A percentile compares a stretch with the other conserved stretches of the same genome.
Evolutionary conservation across 305 asterid genomes (phyloP).

Genomic region (Rubia occidens): DNA sequence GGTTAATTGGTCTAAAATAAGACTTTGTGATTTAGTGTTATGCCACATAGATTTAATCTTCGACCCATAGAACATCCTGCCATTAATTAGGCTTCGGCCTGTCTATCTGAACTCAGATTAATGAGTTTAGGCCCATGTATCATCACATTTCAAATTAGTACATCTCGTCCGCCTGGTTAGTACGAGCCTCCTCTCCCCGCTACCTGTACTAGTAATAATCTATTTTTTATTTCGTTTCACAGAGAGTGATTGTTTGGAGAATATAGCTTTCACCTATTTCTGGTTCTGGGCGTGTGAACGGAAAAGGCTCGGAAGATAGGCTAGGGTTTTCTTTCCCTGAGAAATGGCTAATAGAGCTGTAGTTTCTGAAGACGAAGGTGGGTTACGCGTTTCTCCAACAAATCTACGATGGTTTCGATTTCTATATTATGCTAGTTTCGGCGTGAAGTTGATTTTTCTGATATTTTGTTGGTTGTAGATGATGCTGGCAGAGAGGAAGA

Average conservation of each 20-base stretch:
- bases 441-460: not conserved
- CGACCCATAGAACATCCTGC: too few species aligned
- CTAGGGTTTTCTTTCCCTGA: constrained; percentile 20
- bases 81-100: too few species aligned
- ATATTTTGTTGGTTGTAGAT: constrained; percentile 30
- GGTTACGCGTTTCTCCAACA: not conserved
- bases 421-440: not conserved
- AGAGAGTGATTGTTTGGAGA: not conserved
- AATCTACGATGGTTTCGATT: not conserved
- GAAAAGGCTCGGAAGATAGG: not conserved
- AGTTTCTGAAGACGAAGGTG: constrained; percentile 87
- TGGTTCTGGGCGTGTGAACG: not conserved
- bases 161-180: not conserved
- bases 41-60: too few species aligned
- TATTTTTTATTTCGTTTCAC: not conserved
- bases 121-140: too few species aligned
- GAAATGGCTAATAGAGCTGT: constrained; percentile 62
- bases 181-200: not conserved
- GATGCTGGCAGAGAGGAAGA: constrained; percentile 70
- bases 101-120: too few species aligned
- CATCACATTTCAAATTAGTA: not conserved
- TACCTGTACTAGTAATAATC: too few species aligned
- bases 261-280: too few species aligned
- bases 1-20: too few species aligned
- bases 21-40: too few species aligned